Percentiles rank a stretch among this genome's conserved stretches.
Conservation (phyloP, 2,329 filamentous ascomycete genomes). For the Catunica adiposa region DNA sequence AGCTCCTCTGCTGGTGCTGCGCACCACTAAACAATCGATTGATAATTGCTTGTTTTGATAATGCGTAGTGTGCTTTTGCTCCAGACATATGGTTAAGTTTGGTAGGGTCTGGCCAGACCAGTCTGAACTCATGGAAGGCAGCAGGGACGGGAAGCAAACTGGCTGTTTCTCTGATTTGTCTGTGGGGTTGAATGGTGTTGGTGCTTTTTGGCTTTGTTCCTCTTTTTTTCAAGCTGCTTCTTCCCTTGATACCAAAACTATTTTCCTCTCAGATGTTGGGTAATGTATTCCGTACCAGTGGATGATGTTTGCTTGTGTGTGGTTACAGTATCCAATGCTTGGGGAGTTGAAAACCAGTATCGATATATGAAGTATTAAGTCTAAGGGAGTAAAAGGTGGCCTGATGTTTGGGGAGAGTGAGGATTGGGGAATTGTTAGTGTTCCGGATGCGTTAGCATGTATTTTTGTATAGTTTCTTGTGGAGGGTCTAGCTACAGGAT, state of each 20-base stretch:
- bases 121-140: too few species aligned
- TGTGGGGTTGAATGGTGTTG: not conserved
- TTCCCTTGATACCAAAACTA: not conserved
- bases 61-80: not conserved
- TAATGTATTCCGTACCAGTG: not conserved
- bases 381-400: too few species aligned
- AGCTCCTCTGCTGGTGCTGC: constrained; percentile 46
- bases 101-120: too few species aligned
- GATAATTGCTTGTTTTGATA: not conserved
- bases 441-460: not conserved
- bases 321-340: too few species aligned
- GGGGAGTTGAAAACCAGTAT: too few species aligned
- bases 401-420: not conserved
- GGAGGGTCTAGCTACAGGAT: not conserved
- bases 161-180: not conserved
- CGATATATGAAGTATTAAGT: too few species aligned
- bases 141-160: not conserved
- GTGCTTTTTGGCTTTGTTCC: not conserved
- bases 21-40: constrained; percentile 35
- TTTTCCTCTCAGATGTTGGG: not conserved
- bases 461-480: not conserved
- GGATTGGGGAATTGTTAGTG: not conserved
- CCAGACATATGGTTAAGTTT: too few species aligned
- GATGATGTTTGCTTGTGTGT: too few species aligned
- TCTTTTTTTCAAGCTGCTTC: not conserved